A percentile compares a stretch with the other conserved stretches of the same genome.
Conservation (phyloP, 495 filamentous ascomycete genomes). For the Staphylotrichum tortipilum region DNA sequence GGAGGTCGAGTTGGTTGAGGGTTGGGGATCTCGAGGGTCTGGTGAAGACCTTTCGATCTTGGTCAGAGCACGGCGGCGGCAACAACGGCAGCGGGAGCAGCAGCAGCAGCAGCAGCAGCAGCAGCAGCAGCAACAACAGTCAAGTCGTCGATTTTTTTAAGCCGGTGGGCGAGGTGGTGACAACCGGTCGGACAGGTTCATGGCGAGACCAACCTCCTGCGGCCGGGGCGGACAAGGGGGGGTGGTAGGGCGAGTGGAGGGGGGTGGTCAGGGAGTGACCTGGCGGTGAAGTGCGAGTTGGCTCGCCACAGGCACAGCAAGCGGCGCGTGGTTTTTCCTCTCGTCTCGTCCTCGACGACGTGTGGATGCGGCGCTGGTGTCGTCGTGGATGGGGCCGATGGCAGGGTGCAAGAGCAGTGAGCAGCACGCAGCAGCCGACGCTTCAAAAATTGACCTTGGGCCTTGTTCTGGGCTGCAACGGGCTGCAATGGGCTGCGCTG, state of each 20-base stretch:
- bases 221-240: slow-evolving; percentile 2
- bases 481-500: too few relatives aligned
- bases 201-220: slow-evolving; percentile 17
- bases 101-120: not conserved
- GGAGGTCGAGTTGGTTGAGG: too few relatives aligned
- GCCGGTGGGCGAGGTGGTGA: slow-evolving; percentile 17
- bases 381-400: not conserved
- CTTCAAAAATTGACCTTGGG: slow-evolving; percentile 17
- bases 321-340: not conserved
- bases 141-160: not conserved
- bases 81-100: not conserved
- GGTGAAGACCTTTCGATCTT: too few relatives aligned
- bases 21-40: too few relatives aligned
- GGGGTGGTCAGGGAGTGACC: slow-evolving; percentile 6
- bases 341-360: too few relatives aligned
- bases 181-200: slow-evolving; percentile 18
- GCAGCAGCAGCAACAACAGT: not conserved
- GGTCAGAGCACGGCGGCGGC: not conserved
- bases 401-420: too few relatives aligned
- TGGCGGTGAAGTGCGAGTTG: slow-evolving; percentile 7
- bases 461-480: slow-evolving; percentile 5
- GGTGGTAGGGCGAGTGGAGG: too few relatives aligned
- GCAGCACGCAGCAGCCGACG: not conserved
- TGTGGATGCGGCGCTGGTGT: not conserved
- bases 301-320: slow-evolving; percentile 2